A percentile compares a stretch with the other conserved stretches of the same genome.
These are phyloP conservation scores for Dendrobium catenatum DNA, from an alignment of 106 monocot genomes.

Conservation along the genomic window DNA sequence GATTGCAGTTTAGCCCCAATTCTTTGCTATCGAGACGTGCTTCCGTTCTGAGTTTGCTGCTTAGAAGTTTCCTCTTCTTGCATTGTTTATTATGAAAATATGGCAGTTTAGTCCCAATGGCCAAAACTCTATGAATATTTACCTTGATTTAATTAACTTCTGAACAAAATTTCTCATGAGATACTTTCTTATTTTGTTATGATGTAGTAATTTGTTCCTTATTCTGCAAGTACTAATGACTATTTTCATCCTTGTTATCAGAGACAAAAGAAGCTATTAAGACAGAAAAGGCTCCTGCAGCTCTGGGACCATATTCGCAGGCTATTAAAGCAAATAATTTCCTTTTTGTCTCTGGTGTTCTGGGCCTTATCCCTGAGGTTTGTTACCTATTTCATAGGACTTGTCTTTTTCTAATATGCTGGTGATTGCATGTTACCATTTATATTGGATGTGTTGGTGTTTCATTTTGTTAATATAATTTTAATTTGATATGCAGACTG, in stretches of 20 bases:
- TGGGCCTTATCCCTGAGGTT: slow-evolving; percentile 95
- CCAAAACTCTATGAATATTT: not conserved
- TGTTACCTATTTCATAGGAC: not conserved
- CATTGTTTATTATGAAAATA: not conserved
- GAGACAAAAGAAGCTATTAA: slow-evolving; percentile 72
- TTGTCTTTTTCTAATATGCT: not conserved
- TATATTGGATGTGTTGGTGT: not conserved
- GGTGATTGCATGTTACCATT: not conserved
- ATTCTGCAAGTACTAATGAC: not conserved
- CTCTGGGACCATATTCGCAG: slow-evolving; percentile 92
- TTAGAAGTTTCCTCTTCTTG: not conserved
- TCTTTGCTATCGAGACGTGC: not conserved
- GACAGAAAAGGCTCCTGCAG: slow-evolving; percentile 90
- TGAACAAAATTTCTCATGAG: not conserved
- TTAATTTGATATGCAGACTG: slow-evolving; percentile 46
- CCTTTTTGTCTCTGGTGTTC: slow-evolving; percentile 86
- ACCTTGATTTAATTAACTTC: not conserved
- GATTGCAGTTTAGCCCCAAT: not conserved
- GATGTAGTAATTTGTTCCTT: not conserved
- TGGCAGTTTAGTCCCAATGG: not conserved
- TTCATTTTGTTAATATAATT: not conserved
- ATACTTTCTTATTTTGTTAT: not conserved
- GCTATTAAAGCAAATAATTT: slow-evolving; percentile 92
- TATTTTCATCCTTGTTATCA: slow-evolving; percentile 11
- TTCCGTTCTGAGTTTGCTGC: not conserved